phyloP scores from a whole-genome alignment of 2,329 filamentous ascomycete genomes.

The Lachnellula subtilissima region DNA sequence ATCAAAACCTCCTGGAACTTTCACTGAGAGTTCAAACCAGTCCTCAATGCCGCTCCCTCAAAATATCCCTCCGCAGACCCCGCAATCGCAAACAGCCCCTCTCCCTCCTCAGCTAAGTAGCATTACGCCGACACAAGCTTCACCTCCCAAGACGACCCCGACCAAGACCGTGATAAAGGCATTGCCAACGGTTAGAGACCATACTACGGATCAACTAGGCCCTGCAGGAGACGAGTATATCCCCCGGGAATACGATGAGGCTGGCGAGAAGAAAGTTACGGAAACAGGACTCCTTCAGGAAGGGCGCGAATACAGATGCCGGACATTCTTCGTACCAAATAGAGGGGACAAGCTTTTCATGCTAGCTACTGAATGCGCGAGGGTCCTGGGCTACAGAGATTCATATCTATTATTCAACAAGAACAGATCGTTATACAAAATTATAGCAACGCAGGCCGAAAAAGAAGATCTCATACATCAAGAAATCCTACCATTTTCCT shows the following conservation, averaged over 20 bases:
- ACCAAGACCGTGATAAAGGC: conserved; percentile 86
- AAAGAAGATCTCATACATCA: conserved; percentile 95
- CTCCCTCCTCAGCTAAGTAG: conserved; percentile 29
- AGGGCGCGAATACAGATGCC: conserved; percentile 81
- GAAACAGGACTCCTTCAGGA: conserved; percentile 76
- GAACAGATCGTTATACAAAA: conserved; percentile 93
- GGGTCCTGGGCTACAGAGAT: conserved; percentile 89
- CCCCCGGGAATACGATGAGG: conserved; percentile 86
- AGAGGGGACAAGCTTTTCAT: conserved; percentile 94
- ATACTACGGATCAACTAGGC: conserved; percentile 93
- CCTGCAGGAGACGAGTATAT: conserved; percentile 90
- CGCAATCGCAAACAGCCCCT: conserved; percentile 39
- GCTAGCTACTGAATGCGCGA: conserved; percentile 94
- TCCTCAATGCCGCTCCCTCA: conserved; percentile 43
- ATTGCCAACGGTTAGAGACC: conserved; percentile 89
- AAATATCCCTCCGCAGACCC: conserved; percentile 48
- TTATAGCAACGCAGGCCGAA: conserved; percentile 91
- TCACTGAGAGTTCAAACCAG: conserved; percentile 54
- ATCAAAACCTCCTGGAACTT: conserved; percentile 39
- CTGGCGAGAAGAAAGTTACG: conserved; percentile 91
- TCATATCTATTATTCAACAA: conserved; percentile 99
- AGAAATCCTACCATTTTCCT: conserved; percentile 94
- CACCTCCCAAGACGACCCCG: conserved; percentile 73
- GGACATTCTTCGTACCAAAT: conserved; percentile 89
- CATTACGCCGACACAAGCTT: conserved; percentile 43